These are phyloP conservation scores for Solanum bukasovii DNA, from an alignment of 257 asterid species.

Conservation along the genomic window DNA sequence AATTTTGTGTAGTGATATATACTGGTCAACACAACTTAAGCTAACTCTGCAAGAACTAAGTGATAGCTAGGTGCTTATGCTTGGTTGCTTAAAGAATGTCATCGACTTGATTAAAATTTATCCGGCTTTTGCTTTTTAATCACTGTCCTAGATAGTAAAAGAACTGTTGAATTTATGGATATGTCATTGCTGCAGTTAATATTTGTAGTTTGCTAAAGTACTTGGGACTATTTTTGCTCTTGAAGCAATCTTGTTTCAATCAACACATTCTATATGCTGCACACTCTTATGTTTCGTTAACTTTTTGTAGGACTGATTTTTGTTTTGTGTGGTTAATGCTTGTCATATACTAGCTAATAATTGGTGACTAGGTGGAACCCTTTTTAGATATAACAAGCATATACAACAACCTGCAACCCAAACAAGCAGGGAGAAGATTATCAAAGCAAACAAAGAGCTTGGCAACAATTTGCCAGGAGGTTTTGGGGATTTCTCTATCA, in stretches of 20 bases:
- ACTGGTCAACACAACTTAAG: neutral
- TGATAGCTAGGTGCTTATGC: neutral
- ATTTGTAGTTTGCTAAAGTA: neutral
- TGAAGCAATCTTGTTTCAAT: neutral
- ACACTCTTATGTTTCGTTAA: neutral
- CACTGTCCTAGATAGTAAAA: neutral
- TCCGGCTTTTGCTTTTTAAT: neutral
- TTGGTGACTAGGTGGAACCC: constrained; percentile 68
- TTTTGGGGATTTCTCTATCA: constrained; percentile 66
- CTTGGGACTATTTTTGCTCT: neutral
- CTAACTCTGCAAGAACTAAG: neutral
- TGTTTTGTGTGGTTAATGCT: neutral
- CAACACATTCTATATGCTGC: neutral
- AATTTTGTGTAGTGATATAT: neutral
- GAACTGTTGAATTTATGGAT: neutral
- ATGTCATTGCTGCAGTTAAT: neutral
- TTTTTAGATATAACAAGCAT: constrained; percentile 58
- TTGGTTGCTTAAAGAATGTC: neutral
- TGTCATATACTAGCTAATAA: neutral
- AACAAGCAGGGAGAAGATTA: constrained; percentile 36
- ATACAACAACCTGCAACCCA: constrained; percentile 52
- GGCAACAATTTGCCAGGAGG: constrained; percentile 73
- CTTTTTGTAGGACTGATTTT: neutral
- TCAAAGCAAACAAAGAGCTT: constrained; percentile 70
- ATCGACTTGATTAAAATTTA: no score